Evolutionary conservation across 2,329 filamentous ascomycete species (phyloP).

Genomic region (Emydomyces testavorans): DNA sequence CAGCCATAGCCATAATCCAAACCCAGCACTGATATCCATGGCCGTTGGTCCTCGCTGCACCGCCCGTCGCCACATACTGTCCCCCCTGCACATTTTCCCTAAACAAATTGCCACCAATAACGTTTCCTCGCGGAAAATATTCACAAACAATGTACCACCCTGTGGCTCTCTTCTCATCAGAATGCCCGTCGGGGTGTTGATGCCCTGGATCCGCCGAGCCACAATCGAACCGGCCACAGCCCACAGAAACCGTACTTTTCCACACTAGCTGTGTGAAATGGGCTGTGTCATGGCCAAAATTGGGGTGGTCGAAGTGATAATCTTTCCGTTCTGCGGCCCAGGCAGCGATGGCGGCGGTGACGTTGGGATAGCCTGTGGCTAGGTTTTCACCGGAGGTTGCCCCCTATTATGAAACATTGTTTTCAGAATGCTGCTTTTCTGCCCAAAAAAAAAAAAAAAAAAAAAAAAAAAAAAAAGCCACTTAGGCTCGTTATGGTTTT

Average conservation of each 20-base stretch:
- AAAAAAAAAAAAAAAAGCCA: too few species aligned
- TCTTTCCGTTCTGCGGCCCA: slow-evolving; percentile 52
- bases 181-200: slow-evolving; percentile 39
- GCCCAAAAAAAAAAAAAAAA: background rate
- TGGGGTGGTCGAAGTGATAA: slow-evolving; percentile 48
- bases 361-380: slow-evolving; percentile 53
- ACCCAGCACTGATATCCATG: background rate
- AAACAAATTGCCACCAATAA: slow-evolving; percentile 30
- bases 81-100: slow-evolving; percentile 12
- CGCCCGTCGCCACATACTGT: background rate
- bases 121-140: slow-evolving; percentile 57
- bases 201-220: slow-evolving; percentile 13
- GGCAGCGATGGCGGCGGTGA: slow-evolving; percentile 47
- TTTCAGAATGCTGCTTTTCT: background rate
- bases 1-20: background rate
- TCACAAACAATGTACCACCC: slow-evolving; percentile 61
- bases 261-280: slow-evolving; percentile 67
- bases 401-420: background rate
- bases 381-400: slow-evolving; percentile 56
- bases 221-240: slow-evolving; percentile 42
- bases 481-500: background rate
- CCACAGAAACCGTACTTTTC: slow-evolving; percentile 50
- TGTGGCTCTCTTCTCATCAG: slow-evolving; percentile 40
- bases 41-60: background rate
- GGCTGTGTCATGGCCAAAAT: slow-evolving; percentile 37